Evolutionary conservation across 2,329 filamentous ascomycete genomes (phyloP).

Genomic region (Aspergillus candidus): DNA sequence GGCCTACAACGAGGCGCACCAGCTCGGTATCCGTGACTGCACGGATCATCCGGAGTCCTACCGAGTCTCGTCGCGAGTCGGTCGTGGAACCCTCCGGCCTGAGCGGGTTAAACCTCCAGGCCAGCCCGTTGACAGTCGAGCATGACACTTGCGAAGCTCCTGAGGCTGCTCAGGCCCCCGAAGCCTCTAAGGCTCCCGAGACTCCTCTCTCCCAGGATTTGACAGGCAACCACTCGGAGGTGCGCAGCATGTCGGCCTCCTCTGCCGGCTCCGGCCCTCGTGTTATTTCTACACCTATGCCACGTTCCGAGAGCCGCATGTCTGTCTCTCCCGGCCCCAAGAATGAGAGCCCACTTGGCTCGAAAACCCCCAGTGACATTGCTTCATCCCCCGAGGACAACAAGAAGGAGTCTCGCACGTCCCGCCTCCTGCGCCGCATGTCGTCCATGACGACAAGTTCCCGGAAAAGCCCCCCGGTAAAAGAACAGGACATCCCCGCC

Average conservation of each 20-base stretch:
- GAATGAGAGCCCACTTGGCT: conserved; percentile 26
- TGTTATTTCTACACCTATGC: conserved; percentile 32
- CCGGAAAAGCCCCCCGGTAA: conserved; percentile 42
- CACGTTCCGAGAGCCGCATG: conserved; percentile 37
- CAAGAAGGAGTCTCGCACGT: conserved; percentile 52
- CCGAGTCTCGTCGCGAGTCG: conserved; percentile 36
- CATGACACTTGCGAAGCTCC: conserved; percentile 48
- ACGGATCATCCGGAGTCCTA: conserved; percentile 64
- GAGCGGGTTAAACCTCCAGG: conserved; percentile 42
- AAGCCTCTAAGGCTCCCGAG: conserved; percentile 11
- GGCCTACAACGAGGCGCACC: conserved; percentile 17
- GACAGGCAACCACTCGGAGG: conserved; percentile 20
- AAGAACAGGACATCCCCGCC: conserved; percentile 29
- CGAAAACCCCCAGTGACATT: conserved; percentile 28
- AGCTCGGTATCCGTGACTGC: conserved; percentile 87
- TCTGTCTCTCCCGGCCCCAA: conserved; percentile 35
- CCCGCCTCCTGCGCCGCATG: conserved; percentile 61
- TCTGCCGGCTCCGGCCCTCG: conserved; percentile 34
- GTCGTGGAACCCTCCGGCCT: conserved; percentile 24
- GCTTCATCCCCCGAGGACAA: conserved; percentile 37
- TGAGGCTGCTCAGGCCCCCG: too few species aligned
- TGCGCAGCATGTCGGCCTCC: conserved; percentile 36
- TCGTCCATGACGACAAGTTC: conserved; percentile 51
- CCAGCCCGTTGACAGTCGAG: conserved; percentile 59
- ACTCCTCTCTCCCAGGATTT: conserved; percentile 16